Percentiles rank a stretch among this genome's conserved stretches.
Conservation (phyloP, 805 yeast species). For the Maudiozyma saulgeensis region DNA sequence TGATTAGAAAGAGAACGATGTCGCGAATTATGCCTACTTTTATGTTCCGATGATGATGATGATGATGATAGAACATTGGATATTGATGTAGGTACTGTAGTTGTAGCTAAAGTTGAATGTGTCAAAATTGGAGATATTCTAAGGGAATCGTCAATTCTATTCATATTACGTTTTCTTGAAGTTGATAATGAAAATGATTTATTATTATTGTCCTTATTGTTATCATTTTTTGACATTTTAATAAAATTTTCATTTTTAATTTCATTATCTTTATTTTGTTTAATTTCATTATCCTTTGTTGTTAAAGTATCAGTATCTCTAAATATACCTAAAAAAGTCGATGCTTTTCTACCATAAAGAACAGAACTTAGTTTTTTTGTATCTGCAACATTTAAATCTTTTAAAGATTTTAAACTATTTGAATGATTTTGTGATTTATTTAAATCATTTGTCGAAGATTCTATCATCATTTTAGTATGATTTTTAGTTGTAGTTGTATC, state of each 20-base stretch:
- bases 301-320: conserved; percentile 21
- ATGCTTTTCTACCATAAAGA: conserved; percentile 29
- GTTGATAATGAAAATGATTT: too few species aligned
- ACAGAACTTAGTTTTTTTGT: conserved; percentile 14
- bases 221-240: too few species aligned
- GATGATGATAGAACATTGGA: neutral
- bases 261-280: too few species aligned
- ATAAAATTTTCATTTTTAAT: too few species aligned
- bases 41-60: neutral
- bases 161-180: neutral
- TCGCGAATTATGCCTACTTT: neutral
- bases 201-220: too few species aligned
- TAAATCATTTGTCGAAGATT: neutral
- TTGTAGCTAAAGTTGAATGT: neutral
- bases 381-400: conserved; percentile 22
- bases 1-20: neutral
- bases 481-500: neutral
- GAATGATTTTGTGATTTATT: neutral
- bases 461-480: neutral
- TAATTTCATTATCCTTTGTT: neutral
- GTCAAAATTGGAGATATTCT: neutral
- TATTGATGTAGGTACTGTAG: neutral
- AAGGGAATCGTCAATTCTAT: neutral
- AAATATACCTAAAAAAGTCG: conserved; percentile 27
- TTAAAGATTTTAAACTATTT: conserved; percentile 10